Conservation (phyloP, 768 basidiomycete genomes). For the Kondoa malvinella region DNA sequence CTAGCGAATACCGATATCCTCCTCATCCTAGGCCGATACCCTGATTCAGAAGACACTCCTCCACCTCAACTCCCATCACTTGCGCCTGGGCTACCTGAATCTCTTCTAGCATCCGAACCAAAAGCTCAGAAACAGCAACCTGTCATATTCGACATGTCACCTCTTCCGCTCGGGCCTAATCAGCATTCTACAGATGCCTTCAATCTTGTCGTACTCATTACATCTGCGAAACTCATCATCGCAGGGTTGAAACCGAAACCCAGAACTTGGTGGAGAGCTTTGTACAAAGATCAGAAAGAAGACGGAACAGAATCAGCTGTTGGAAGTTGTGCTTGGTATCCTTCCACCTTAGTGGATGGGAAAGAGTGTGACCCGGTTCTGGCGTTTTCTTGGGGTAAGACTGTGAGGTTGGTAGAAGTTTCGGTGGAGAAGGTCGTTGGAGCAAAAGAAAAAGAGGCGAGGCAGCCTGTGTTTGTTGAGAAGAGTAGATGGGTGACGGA, state of each 20-base stretch:
- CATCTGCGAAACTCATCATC: constrained; percentile 74
- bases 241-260: constrained; percentile 83
- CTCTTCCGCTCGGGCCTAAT: constrained; percentile 60
- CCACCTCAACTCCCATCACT: background rate
- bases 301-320: background rate
- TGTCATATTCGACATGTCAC: constrained; percentile 58
- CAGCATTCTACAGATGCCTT: constrained; percentile 62
- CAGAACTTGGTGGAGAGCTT: constrained; percentile 55
- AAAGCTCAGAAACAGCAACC: constrained; percentile 29
- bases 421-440: constrained; percentile 34
- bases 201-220: constrained; percentile 66
- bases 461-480: constrained; percentile 37
- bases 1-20: constrained; percentile 88
- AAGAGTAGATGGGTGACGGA: constrained; percentile 31
- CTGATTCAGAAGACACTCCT: constrained; percentile 35
- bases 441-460: constrained; percentile 35
- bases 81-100: background rate
- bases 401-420: constrained; percentile 49
- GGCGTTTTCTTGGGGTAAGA: constrained; percentile 68
- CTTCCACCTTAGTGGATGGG: constrained; percentile 41
- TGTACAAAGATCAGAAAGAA: constrained; percentile 20
- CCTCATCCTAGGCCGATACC: constrained; percentile 81
- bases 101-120: constrained; percentile 21
- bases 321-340: constrained; percentile 67
- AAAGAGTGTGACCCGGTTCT: constrained; percentile 44